Conservation (phyloP, 805 yeast species). For the Monosporozyma solicola region DNA sequence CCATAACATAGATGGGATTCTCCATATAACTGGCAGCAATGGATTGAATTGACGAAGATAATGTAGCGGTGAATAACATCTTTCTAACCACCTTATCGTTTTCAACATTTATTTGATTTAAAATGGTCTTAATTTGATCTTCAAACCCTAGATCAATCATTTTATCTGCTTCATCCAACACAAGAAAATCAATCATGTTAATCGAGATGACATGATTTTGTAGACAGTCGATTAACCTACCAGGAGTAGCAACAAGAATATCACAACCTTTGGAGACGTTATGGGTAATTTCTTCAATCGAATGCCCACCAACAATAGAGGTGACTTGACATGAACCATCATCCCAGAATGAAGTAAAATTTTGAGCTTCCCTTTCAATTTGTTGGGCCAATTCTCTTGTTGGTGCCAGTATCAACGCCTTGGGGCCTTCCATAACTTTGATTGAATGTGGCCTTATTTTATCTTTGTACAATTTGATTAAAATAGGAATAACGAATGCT, state of each 20-base stretch:
- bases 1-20: slow-evolving; percentile 52
- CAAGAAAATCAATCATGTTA: slow-evolving; percentile 53
- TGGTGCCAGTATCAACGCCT: slow-evolving; percentile 74
- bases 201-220: slow-evolving; percentile 57
- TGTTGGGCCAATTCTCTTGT: slow-evolving; percentile 92
- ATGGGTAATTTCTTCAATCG: slow-evolving; percentile 61
- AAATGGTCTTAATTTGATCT: slow-evolving; percentile 57
- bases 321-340: slow-evolving; percentile 31
- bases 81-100: slow-evolving; percentile 40
- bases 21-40: slow-evolving; percentile 54
- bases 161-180: slow-evolving; percentile 90
- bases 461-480: slow-evolving; percentile 42
- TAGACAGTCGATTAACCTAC: slow-evolving; percentile 73
- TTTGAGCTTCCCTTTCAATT: slow-evolving; percentile 57
- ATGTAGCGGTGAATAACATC: slow-evolving; percentile 92
- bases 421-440: slow-evolving; percentile 51
- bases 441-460: slow-evolving; percentile 40
- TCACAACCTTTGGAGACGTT: slow-evolving; percentile 57
- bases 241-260: slow-evolving; percentile 89
- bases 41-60: slow-evolving; percentile 64
- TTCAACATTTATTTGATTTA: slow-evolving; percentile 29
- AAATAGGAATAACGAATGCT: slow-evolving; percentile 67
- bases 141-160: slow-evolving; percentile 96
- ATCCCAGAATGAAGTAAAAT: slow-evolving; percentile 34
- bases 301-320: slow-evolving; percentile 84